Percentiles rank a stretch among this genome's conserved stretches.
Evolutionary conservation across 306 rosid species (phyloP).

Genomic region (Sicyos edulis): DNA sequence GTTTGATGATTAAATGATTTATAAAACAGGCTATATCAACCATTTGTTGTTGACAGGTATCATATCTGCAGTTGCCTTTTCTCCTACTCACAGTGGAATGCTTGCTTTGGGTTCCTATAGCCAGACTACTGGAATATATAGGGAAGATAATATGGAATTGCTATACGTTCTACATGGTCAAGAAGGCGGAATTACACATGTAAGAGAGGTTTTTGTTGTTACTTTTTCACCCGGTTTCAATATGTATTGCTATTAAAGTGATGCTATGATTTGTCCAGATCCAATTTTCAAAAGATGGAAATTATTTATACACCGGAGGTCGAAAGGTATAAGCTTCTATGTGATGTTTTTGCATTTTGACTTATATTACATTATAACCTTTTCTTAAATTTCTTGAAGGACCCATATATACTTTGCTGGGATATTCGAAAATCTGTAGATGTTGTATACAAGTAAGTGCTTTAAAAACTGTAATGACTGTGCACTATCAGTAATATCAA

Average conservation of each 20-base stretch:
- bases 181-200: conserved; percentile 98
- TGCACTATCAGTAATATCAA: background rate
- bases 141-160: conserved; percentile 86
- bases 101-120: conserved; percentile 87
- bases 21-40: conserved; percentile 18
- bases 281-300: conserved; percentile 90
- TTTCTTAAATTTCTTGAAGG: conserved; percentile 49
- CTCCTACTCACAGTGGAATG: conserved; percentile 78
- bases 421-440: conserved; percentile 90
- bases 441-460: conserved; percentile 78
- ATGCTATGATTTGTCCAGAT: conserved; percentile 48
- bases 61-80: conserved; percentile 83
- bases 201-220: conserved; percentile 36
- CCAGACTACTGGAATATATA: conserved; percentile 77
- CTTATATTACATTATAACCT: conserved; percentile 23
- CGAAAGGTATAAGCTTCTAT: conserved; percentile 52
- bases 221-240: background rate
- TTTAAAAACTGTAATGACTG: background rate
- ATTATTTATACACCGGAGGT: conserved; percentile 83
- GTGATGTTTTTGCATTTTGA: conserved; percentile 8
- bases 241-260: conserved; percentile 3
- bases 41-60: conserved; percentile 48
- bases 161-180: conserved; percentile 87
- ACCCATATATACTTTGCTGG: conserved; percentile 96
- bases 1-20: background rate